Base-by-base conservation (phyloP, 2,329 filamentous ascomycete genomes). In the Epichloe scottii region DNA sequence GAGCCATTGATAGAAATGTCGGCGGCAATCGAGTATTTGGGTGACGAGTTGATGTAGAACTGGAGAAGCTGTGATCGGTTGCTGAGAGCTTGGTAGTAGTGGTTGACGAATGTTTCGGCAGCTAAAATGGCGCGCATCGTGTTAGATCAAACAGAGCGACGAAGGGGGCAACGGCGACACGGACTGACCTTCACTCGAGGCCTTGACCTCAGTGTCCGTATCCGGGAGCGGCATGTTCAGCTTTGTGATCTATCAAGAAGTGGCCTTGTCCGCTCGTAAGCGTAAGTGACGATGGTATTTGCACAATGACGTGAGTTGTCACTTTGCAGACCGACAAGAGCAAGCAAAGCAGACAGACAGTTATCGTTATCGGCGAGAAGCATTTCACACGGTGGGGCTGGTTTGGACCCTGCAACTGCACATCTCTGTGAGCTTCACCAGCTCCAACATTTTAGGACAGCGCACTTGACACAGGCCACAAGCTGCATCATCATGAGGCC, bases 1-100 rank as follows among this genome's bases (percentile, higher is more conserved):
- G 82, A 81, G 59, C 89, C 89, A 69, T 95, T 95, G 74, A 89
- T 84, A 60, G 81, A 78, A 60, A 95, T 89, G 63, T 82, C 80
- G 48, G 87, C 75, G 35, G 73, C 71, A n/a, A 76, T 69, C 12
- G 65, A 62, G 55, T 80, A 78, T 53, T 74, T 70, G 11, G 74
- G 58, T 23, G 77, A 78, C 48, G 74, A 67, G 62, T 79, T 78
- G 57, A 82, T 71, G 72, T 95, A 95, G 73, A 83, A 94, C n/a
- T 71, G 69, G 17, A 76, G 63, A 14, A 95, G 75, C 7, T 71
- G 68, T 34, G 75, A 62, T 40, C 88, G 75, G 53, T 74, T 76
- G 66, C 85, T 81, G 48, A 94, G 72, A n/a, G 84, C 77, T 30
- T 76, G 73, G 70, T 95, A 95, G 72, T 85, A 95, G 55, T 77